These are phyloP conservation scores for Phialocephala sp. DNA, from an alignment of 2,329 filamentous ascomycete genomes.

Conservation along the genomic window DNA sequence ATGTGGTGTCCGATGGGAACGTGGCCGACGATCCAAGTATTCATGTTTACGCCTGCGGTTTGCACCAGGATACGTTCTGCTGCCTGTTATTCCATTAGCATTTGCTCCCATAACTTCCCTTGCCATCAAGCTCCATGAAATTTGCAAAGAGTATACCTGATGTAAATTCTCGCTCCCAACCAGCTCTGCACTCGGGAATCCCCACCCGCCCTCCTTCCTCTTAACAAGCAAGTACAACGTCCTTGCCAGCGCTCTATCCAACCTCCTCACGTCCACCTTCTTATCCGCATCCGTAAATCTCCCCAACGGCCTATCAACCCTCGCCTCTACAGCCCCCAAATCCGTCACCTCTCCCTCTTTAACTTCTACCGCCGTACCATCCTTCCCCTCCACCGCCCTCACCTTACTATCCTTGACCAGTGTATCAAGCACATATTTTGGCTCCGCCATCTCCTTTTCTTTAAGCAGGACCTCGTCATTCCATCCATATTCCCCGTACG, in stretches of 20 bases:
- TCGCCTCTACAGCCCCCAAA: constrained; percentile 64
- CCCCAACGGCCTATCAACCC: constrained; percentile 72
- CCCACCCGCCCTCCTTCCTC: constrained; percentile 74
- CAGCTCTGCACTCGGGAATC: constrained; percentile 78
- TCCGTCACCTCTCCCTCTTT: constrained; percentile 45
- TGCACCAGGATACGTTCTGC: constrained; percentile 79
- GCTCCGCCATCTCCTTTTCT: constrained; percentile 64
- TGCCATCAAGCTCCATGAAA: neutral
- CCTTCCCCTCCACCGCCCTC: constrained; percentile 48
- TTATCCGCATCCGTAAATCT: constrained; percentile 80
- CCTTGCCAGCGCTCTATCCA: constrained; percentile 79
- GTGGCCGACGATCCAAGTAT: constrained; percentile 95
- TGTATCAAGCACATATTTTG: constrained; percentile 62
- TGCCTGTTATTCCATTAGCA: constrained; percentile 60
- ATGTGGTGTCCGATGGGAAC: constrained; percentile 84
- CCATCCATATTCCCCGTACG: constrained; percentile 76
- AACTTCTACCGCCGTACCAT: constrained; percentile 74
- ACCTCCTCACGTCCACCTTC: constrained; percentile 73
- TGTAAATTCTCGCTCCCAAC: constrained; percentile 77
- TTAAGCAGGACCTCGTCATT: constrained; percentile 88
- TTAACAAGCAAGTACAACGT: constrained; percentile 90
- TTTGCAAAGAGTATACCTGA: constrained; percentile 64
- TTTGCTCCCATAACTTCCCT: neutral
- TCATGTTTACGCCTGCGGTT: constrained; percentile 91
- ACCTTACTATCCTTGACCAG: constrained; percentile 50